Evolutionary conservation across 345 rosid genomes (phyloP), one percentile per base, ranked within the genome.

Genomic region (Clausena lansium): DNA sequence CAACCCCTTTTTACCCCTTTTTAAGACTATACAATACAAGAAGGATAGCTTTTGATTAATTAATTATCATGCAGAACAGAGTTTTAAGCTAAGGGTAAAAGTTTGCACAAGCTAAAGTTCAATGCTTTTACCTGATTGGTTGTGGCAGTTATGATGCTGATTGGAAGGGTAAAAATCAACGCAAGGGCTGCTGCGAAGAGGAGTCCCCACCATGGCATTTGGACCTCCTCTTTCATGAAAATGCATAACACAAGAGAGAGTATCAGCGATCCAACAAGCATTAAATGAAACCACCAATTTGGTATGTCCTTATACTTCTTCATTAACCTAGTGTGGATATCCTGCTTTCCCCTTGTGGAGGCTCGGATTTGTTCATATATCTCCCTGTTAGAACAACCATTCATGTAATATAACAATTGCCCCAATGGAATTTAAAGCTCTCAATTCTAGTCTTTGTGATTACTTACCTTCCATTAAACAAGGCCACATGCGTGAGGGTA

Each of bases 201-300:
- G 2, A 90, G 87, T 22, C 89, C 94, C 94, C 94, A 88, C 89
- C 92, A 90, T 28, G 94, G 94, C 89, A 90, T 85, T 77, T 90
- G 92, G 61, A 91, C 72, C 81, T 91, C 64, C 2, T 83, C 85
- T 78, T 81, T 83, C 90, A 91, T 76, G 79, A 86, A 76, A 68
- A 76, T 83, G 86, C 90, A 90, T 27, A 90, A 68, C 6, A 73
- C 81, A 22, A 90, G 87, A 57, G 89, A 85, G 22, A 90, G 87
- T 19, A 57, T 57, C 45, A 90, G 24, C 2, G 92, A 85, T 73
- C 81, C 24, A 5, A 2, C 77, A 7, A 87, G 86, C 65, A 86
- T 45, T 57, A 69, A 13, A 55, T 85, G 73, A 79, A 90, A 89
- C 94, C 94, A 90, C 92, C 92, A 90, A 19, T 78, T 7, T 14